These are phyloP conservation scores for Fusarium mangiferae DNA, from an alignment of 2,329 filamentous ascomycete genomes.

Conservation along the genomic window DNA sequence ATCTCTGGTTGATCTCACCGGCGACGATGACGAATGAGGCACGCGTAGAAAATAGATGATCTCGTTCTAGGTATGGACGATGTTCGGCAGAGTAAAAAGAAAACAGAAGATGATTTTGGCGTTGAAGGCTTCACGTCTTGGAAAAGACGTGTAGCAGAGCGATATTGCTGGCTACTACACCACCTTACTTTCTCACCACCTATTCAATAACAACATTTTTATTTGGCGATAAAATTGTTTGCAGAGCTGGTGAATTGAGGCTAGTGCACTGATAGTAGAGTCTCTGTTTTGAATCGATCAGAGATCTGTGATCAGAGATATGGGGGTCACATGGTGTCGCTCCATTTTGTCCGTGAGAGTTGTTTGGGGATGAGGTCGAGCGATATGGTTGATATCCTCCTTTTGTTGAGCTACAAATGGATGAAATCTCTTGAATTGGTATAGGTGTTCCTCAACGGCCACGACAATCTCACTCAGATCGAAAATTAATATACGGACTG, in stretches of 20 bases:
- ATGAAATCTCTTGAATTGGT: too few species aligned
- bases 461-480: too few species aligned
- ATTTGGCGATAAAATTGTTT: neutral
- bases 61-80: rapidly evolving
- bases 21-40: neutral
- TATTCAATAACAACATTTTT: neutral
- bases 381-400: too few species aligned
- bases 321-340: neutral
- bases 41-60: neutral
- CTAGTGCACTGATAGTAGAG: too few species aligned
- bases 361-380: too few species aligned
- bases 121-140: rapidly evolving
- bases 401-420: too few species aligned
- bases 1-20: neutral
- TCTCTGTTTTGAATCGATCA: rapidly evolving
- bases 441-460: too few species aligned
- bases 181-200: neutral
- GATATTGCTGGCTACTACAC: neutral
- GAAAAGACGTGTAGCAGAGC: neutral
- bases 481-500: too few species aligned
- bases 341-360: neutral
- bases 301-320: too few species aligned
- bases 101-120: neutral
- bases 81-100: neutral
- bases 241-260: too few species aligned